Percentiles rank a stretch among this genome's conserved stretches.
These are phyloP conservation scores for Thamnidium elegans DNA, from an alignment of 192 early-diverging fungal species.

Conservation along the genomic window DNA sequence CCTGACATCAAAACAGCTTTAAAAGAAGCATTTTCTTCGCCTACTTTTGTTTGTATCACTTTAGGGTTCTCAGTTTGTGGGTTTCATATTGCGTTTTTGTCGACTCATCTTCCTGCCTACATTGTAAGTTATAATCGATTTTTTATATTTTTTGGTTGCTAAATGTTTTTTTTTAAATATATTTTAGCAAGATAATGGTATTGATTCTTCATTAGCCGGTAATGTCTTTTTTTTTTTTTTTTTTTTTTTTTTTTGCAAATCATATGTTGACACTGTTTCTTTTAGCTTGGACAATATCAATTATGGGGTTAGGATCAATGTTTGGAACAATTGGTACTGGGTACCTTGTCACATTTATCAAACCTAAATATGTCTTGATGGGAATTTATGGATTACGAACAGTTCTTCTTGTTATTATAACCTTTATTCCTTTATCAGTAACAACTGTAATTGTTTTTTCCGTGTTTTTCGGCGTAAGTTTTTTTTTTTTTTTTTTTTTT, in stretches of 20 bases:
- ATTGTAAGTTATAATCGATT: background rate
- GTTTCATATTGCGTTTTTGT: constrained; percentile 35
- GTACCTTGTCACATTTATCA: constrained; percentile 15
- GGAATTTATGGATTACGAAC: constrained; percentile 18
- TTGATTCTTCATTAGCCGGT: constrained; percentile 24
- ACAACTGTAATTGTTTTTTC: constrained; percentile 28
- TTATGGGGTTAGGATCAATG: constrained; percentile 36
- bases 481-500: too few relatives aligned
- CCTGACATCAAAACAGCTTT: constrained; percentile 14
- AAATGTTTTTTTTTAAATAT: too few relatives aligned
- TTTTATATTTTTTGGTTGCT: too few relatives aligned
- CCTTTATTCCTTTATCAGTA: constrained; percentile 21
- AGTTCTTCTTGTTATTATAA: constrained; percentile 21
- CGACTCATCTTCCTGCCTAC: constrained; percentile 37
- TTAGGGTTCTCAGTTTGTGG: constrained; percentile 35
- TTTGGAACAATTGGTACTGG: constrained; percentile 27
- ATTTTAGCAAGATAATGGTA: constrained; percentile 26
- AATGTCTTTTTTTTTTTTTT: background rate
- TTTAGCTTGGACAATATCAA: constrained; percentile 34
- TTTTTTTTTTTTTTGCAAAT: too few relatives aligned
- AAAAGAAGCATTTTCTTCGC: constrained; percentile 26
- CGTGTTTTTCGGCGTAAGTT: constrained; percentile 37
- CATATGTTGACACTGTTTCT: background rate
- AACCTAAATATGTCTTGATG: constrained; percentile 26
- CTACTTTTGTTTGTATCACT: constrained; percentile 26